phyloP scores from a whole-genome alignment of 768 basidiomycete species.

The Termitomyces sp. region DNA sequence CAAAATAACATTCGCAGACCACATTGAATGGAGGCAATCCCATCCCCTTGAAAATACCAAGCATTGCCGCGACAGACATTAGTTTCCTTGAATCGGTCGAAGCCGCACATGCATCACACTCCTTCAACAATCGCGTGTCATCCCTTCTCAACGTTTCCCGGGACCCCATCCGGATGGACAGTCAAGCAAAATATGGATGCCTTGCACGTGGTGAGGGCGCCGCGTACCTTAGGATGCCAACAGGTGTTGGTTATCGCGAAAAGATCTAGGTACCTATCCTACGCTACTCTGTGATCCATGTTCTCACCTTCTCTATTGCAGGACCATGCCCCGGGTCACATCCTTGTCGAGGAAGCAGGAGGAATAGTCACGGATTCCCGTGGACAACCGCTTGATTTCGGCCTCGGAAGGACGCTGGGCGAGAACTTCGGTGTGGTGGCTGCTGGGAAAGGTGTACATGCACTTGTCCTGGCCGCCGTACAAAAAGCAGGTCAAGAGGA shows the following conservation, averaged over 20 bases:
- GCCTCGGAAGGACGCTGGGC: slow-evolving; percentile 77
- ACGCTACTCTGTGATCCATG: neutral
- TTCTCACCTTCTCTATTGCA: slow-evolving; percentile 19
- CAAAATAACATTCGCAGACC: slow-evolving; percentile 28
- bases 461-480: slow-evolving; percentile 67
- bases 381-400: slow-evolving; percentile 77
- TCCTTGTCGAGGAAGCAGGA: slow-evolving; percentile 86
- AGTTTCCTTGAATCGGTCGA: slow-evolving; percentile 91
- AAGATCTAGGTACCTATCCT: slow-evolving; percentile 83
- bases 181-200: slow-evolving; percentile 91
- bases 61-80: slow-evolving; percentile 40
- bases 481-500: slow-evolving; percentile 42
- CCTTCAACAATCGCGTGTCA: slow-evolving; percentile 73
- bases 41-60: slow-evolving; percentile 46
- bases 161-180: slow-evolving; percentile 81
- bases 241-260: slow-evolving; percentile 73
- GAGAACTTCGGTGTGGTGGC: slow-evolving; percentile 88
- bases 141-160: slow-evolving; percentile 58
- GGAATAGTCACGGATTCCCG: slow-evolving; percentile 83
- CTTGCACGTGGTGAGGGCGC: slow-evolving; percentile 84
- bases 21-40: slow-evolving; percentile 46
- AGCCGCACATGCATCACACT: slow-evolving; percentile 85
- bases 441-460: slow-evolving; percentile 66
- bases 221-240: slow-evolving; percentile 76
- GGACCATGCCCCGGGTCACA: slow-evolving; percentile 87